phyloP scores from a whole-genome alignment of 164 flowering plant species.

The Saururus chinensis region DNA sequence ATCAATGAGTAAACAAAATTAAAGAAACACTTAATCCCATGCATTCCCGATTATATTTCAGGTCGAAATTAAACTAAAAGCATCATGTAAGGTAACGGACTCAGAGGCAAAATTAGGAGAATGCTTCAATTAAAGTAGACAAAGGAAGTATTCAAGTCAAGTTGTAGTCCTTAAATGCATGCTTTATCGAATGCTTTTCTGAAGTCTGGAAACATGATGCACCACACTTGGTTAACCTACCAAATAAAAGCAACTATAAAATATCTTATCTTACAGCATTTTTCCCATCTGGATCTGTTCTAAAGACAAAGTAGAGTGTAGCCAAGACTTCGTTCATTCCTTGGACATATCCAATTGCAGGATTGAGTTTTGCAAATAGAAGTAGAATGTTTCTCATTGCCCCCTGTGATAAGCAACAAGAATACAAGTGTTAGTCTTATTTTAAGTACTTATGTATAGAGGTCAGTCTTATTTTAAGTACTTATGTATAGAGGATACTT shows the following conservation, averaged over 20 bases:
- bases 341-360: conserved; percentile 65
- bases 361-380: conserved; percentile 66
- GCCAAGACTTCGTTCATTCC: conserved; percentile 84
- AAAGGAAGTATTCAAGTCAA: too few relatives aligned
- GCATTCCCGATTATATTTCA: too few relatives aligned
- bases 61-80: neutral
- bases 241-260: neutral
- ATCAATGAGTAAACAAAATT: neutral
- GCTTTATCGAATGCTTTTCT: too few relatives aligned
- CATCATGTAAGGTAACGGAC: neutral
- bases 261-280: conserved; percentile 38
- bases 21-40: neutral
- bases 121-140: too few relatives aligned
- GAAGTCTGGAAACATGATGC: too few relatives aligned
- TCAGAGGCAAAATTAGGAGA: neutral
- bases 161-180: too few relatives aligned
- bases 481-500: too few relatives aligned
- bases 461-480: neutral
- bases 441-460: too few relatives aligned
- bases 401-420: conserved; percentile 27
- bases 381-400: conserved; percentile 66
- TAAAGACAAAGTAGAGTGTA: conserved; percentile 50
- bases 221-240: neutral
- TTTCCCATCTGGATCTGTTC: conserved; percentile 39
- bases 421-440: neutral